Evolutionary conservation across 2,329 filamentous ascomycete species (phyloP).

Genomic region (Phialemoniopsis sp.): DNA sequence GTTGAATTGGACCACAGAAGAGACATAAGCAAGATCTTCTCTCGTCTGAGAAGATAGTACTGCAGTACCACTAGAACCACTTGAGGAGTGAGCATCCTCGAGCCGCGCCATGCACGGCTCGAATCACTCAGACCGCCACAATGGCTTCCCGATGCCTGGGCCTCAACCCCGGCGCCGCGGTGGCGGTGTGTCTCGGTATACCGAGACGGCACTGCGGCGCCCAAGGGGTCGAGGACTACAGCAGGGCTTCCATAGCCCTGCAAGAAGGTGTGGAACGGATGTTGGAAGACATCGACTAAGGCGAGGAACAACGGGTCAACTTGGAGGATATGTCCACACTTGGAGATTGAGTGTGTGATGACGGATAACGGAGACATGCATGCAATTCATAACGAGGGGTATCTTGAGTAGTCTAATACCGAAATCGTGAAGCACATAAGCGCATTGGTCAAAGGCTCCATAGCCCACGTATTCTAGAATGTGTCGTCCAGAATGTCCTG

Average conservation of each 20-base stretch:
- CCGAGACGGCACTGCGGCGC: too few species aligned
- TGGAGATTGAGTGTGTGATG: too few species aligned
- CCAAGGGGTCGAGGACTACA: too few species aligned
- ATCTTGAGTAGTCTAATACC: background rate
- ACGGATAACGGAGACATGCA: too few species aligned
- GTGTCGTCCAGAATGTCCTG: slow-evolving; percentile 59
- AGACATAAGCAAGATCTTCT: background rate
- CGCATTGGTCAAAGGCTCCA: slow-evolving; percentile 6
- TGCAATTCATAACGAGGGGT: background rate
- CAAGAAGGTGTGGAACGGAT: too few species aligned
- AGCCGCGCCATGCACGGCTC: background rate
- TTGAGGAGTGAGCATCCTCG: background rate
- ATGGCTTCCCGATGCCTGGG: slow-evolving; percentile 1
- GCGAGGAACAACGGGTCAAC: too few species aligned
- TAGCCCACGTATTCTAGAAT: slow-evolving; percentile 35
- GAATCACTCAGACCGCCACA: background rate
- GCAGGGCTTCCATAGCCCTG: too few species aligned
- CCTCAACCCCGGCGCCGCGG: slow-evolving; percentile 1
- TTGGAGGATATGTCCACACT: too few species aligned
- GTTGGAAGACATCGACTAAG: too few species aligned
- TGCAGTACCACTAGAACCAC: background rate
- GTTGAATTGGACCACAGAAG: background rate
- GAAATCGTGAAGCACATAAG: slow-evolving; percentile 6
- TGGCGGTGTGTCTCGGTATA: background rate
- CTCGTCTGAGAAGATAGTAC: background rate